A percentile compares a stretch with the other conserved stretches of the same genome.
Evolutionary conservation across 2,329 filamentous ascomycete genomes (phyloP).

Genomic region (Cladophialophora psammophila): DNA sequence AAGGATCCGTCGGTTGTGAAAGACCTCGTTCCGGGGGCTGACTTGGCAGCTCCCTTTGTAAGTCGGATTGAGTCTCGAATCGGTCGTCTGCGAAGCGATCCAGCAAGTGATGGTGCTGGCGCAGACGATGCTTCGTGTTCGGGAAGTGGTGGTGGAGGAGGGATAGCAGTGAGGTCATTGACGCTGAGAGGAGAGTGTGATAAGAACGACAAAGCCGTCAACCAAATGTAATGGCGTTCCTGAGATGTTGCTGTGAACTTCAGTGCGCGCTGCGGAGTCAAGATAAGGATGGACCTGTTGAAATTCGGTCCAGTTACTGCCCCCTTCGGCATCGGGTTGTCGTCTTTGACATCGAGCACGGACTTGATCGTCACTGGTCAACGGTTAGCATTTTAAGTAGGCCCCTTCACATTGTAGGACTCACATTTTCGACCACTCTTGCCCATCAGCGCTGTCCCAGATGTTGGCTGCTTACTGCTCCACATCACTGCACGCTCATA

Average conservation of each 20-base stretch:
- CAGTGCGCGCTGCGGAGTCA: conserved; percentile 89
- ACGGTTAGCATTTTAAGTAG: conserved; percentile 43
- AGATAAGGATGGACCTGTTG: conserved; percentile 90
- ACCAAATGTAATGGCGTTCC: conserved; percentile 93
- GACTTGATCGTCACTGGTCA: conserved; percentile 86
- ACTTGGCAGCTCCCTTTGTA: conserved; percentile 74
- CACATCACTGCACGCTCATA: conserved; percentile 96
- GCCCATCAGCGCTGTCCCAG: conserved; percentile 84
- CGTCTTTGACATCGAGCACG: conserved; percentile 94
- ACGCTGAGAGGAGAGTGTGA: conserved; percentile 85
- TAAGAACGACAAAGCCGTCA: conserved; percentile 92
- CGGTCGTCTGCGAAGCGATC: conserved; percentile 61
- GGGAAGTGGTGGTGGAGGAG: conserved; percentile 62
- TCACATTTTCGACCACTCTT: conserved; percentile 94
- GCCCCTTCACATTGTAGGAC: conserved; percentile 50
- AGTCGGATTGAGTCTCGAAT: conserved; percentile 91
- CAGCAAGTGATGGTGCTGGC: conserved; percentile 50
- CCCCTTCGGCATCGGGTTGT: conserved; percentile 82
- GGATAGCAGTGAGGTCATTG: conserved; percentile 71
- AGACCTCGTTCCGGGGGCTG: conserved; percentile 49
- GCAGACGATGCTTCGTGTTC: conserved; percentile 33
- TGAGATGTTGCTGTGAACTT: conserved; percentile 88
- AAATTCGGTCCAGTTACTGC: conserved; percentile 63
- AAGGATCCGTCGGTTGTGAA: conserved; percentile 46
- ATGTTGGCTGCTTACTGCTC: conserved; percentile 96